Conservation (phyloP, 768 basidiomycete species). For the Macrolepiota fuliginosa region DNA sequence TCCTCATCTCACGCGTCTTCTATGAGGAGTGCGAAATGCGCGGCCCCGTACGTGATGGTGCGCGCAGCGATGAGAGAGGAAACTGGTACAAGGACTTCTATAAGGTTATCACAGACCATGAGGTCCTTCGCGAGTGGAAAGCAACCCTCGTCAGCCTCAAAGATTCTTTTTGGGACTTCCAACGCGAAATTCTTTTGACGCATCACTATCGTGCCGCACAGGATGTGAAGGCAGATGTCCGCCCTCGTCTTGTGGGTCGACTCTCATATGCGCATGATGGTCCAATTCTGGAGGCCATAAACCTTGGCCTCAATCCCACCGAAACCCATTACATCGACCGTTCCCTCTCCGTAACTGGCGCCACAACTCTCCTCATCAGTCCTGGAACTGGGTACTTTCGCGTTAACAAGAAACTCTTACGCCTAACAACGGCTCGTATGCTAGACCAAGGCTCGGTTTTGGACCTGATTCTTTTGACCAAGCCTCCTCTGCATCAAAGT, state of each 20-base stretch:
- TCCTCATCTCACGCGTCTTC: slow-evolving; percentile 89
- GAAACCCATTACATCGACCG: slow-evolving; percentile 97
- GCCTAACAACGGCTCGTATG: slow-evolving; percentile 90
- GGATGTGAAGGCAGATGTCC: slow-evolving; percentile 39
- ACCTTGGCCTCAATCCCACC: slow-evolving; percentile 87
- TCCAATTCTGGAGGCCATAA: slow-evolving; percentile 92
- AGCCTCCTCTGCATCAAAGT: slow-evolving; percentile 89
- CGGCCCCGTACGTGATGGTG: slow-evolving; percentile 58
- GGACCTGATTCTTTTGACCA: slow-evolving; percentile 85
- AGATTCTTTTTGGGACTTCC: slow-evolving; percentile 87
- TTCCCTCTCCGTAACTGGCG: slow-evolving; percentile 85
- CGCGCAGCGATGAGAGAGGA: slow-evolving; percentile 61
- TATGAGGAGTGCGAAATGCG: slow-evolving; percentile 80
- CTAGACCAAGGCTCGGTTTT: slow-evolving; percentile 91
- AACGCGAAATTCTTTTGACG: slow-evolving; percentile 85
- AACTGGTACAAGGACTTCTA: slow-evolving; percentile 93
- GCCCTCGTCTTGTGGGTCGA: slow-evolving; percentile 70
- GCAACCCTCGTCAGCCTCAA: slow-evolving; percentile 84
- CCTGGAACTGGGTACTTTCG: slow-evolving; percentile 94
- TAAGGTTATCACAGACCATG: slow-evolving; percentile 92
- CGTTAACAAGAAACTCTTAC: slow-evolving; percentile 85
- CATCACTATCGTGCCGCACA: slow-evolving; percentile 76
- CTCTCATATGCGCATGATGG: slow-evolving; percentile 91
- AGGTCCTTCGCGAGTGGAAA: slow-evolving; percentile 86
- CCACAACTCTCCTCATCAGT: slow-evolving; percentile 80